phyloP scores from a whole-genome alignment of 306 rosid species.

The Rosa persica region DNA sequence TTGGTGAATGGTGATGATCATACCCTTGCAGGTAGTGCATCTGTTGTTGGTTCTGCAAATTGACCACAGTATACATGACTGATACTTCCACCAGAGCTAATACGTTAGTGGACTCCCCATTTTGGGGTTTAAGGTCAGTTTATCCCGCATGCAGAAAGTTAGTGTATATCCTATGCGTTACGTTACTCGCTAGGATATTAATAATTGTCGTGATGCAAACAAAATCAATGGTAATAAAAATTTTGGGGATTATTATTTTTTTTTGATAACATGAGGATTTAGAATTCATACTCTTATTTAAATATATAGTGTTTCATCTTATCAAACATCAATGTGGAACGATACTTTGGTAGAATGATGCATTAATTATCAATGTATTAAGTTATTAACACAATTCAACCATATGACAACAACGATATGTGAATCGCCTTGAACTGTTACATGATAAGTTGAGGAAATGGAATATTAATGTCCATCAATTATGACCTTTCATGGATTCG shows the following conservation, averaged over 20 bases:
- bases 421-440: too few species aligned
- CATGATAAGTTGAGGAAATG: too few species aligned
- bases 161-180: background rate
- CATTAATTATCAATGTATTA: too few species aligned
- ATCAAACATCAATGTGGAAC: too few species aligned
- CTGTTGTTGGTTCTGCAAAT: constrained; percentile 35
- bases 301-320: too few species aligned
- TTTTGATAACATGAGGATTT: too few species aligned
- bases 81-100: constrained; percentile 28
- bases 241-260: too few species aligned
- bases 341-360: too few species aligned
- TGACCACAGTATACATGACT: constrained; percentile 15
- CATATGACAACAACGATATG: too few species aligned
- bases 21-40: constrained; percentile 13
- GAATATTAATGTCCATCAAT: too few species aligned
- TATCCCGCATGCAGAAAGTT: background rate
- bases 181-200: background rate
- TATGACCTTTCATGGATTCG: too few species aligned
- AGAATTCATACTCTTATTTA: background rate
- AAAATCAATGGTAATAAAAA: background rate
- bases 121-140: constrained; percentile 20
- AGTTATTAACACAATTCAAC: too few species aligned
- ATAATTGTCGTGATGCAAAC: background rate
- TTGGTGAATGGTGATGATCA: background rate
- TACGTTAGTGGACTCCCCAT: constrained; percentile 44